Evolutionary conservation across 768 basidiomycete species (phyloP).

Genomic region (Termitomyces sp.): DNA sequence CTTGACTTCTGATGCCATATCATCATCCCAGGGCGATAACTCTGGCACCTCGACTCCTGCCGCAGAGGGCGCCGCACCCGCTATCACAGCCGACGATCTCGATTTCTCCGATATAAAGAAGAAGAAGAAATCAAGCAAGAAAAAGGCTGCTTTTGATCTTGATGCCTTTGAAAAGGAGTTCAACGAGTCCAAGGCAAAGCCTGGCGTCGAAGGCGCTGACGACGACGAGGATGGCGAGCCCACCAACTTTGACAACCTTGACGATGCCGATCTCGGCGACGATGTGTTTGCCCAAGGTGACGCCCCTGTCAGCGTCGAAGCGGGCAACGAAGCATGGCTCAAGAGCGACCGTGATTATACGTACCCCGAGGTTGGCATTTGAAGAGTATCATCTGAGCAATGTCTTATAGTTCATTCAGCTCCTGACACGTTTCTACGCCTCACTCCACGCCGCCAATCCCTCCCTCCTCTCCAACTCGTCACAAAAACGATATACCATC

Average conservation of each 20-base stretch:
- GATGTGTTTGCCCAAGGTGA: conserved; percentile 74
- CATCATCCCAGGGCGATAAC: conserved; percentile 47
- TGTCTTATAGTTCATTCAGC: conserved; percentile 37
- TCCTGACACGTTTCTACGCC: conserved; percentile 88
- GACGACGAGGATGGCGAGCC: conserved; percentile 56
- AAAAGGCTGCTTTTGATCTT: conserved; percentile 85
- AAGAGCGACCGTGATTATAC: conserved; percentile 91
- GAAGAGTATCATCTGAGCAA: not conserved
- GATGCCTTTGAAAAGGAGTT: conserved; percentile 95
- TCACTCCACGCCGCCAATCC: conserved; percentile 94
- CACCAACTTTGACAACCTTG: conserved; percentile 62
- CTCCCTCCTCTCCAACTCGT: conserved; percentile 71
- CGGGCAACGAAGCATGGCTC: conserved; percentile 85
- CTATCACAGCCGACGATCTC: conserved; percentile 68
- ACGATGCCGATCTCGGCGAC: conserved; percentile 85
- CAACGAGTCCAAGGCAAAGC: conserved; percentile 62
- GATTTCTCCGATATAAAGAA: conserved; percentile 97
- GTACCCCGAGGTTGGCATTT: conserved; percentile 77
- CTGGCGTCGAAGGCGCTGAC: conserved; percentile 19
- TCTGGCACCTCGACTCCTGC: conserved; percentile 63
- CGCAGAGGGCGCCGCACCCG: conserved; percentile 33
- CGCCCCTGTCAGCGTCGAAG: conserved; percentile 57
- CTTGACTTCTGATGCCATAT: not conserved
- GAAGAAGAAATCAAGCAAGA: conserved; percentile 85
- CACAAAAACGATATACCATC: conserved; percentile 94